These are phyloP conservation scores for Pyrenochaeta sp. DNA, from an alignment of 2,329 filamentous ascomycete species.

Conservation along the genomic window DNA sequence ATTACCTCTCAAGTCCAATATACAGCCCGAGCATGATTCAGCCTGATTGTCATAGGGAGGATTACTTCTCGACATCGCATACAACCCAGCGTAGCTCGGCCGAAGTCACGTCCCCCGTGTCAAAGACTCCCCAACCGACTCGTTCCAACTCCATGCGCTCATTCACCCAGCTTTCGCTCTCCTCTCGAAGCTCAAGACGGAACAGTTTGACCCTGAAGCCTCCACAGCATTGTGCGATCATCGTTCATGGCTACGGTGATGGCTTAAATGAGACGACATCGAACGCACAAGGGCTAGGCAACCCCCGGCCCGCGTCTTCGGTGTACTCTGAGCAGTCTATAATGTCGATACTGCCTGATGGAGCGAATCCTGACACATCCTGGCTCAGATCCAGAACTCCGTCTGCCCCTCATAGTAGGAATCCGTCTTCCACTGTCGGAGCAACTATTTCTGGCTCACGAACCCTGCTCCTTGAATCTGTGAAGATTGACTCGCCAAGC, in stretches of 20 bases:
- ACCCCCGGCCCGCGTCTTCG: slow-evolving; percentile 5
- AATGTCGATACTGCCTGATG: slow-evolving; percentile 20
- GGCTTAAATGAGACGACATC: slow-evolving; percentile 36
- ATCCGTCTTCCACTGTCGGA: slow-evolving; percentile 13
- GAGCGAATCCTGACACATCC: slow-evolving; percentile 22
- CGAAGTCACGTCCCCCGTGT: slow-evolving; percentile 40
- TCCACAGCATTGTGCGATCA: slow-evolving; percentile 42
- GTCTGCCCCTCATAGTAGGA: slow-evolving; percentile 15
- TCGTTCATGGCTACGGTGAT: slow-evolving; percentile 50
- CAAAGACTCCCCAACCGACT: slow-evolving; percentile 30
- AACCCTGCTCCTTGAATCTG: slow-evolving; percentile 32
- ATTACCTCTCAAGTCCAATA: slow-evolving; percentile 17
- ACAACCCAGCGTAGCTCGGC: slow-evolving; percentile 36
- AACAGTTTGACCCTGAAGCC: slow-evolving; percentile 37
- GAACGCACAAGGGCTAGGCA: slow-evolving; percentile 5
- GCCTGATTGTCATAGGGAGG: slow-evolving; percentile 56
- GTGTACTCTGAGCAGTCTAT: slow-evolving; percentile 18
- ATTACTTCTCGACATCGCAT: slow-evolving; percentile 41
- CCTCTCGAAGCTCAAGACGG: slow-evolving; percentile 33
- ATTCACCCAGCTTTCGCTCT: slow-evolving; percentile 37
- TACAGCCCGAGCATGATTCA: slow-evolving; percentile 40
- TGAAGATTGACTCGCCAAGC: slow-evolving; percentile 24
- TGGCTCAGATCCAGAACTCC: slow-evolving; percentile 28
- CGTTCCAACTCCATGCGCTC: slow-evolving; percentile 48
- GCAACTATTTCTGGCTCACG: slow-evolving; percentile 20